Percentiles rank a stretch among this genome's conserved stretches.
phyloP scores from a whole-genome alignment of 2,329 filamentous ascomycete species.

The Diaporthe capsici region DNA sequence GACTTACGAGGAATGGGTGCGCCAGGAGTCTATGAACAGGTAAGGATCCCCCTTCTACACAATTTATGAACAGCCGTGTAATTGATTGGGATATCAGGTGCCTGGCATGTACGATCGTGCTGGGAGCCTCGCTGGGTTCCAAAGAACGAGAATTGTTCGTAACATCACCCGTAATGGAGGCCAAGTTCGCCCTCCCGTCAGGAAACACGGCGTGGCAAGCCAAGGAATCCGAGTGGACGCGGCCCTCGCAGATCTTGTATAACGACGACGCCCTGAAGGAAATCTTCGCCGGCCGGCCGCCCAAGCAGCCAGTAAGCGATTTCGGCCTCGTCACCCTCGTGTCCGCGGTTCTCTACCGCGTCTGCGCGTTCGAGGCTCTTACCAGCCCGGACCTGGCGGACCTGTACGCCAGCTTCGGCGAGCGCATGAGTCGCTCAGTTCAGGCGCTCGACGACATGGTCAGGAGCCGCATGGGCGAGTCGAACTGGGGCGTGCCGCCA shows the following conservation, averaged over 20 bases:
- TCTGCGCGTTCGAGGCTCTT: not conserved
- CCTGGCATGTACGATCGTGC: not conserved
- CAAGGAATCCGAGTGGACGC: not conserved
- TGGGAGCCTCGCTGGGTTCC: not conserved
- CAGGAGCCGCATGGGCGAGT: not conserved
- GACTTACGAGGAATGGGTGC: not conserved
- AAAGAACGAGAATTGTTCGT: conserved; percentile 1
- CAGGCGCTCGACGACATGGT: conserved; percentile 12
- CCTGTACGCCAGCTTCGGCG: not conserved
- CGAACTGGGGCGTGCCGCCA: not conserved
- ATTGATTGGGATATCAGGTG: not conserved
- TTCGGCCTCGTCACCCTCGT: not conserved
- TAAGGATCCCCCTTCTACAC: not conserved
- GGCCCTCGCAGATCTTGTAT: not conserved
- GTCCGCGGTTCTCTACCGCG: not conserved
- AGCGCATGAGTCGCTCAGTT: not conserved
- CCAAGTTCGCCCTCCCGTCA: not conserved
- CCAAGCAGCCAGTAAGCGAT: not conserved
- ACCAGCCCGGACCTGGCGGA: not conserved
- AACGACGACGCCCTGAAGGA: conserved; percentile 1
- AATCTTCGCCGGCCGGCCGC: not conserved
- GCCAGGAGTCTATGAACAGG: not conserved
- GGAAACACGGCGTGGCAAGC: not conserved
- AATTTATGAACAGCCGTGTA: not conserved
- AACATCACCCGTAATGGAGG: not conserved